phyloP scores from a whole-genome alignment of 2,329 filamentous ascomycete species.

The Aspergillus sp. region DNA sequence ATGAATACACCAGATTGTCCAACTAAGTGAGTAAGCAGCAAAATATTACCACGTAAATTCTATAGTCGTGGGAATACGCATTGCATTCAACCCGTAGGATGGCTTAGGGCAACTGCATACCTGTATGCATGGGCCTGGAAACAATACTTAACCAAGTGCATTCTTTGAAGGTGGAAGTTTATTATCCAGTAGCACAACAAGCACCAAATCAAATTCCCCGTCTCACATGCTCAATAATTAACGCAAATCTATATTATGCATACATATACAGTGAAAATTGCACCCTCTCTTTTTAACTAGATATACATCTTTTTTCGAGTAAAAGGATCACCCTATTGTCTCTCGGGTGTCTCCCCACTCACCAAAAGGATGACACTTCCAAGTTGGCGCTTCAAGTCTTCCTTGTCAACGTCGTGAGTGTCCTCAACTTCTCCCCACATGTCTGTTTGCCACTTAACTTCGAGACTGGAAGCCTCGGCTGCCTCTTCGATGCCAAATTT shows the following conservation, averaged over 20 bases:
- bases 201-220: not conserved
- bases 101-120: not conserved
- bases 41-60: not conserved
- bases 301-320: not conserved
- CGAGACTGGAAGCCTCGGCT: conserved; percentile 71
- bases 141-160: not conserved
- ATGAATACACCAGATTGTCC: not conserved
- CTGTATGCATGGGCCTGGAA: not conserved
- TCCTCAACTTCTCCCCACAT: conserved; percentile 98
- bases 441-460: conserved; percentile 85
- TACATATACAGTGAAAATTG: not conserved
- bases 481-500: conserved; percentile 82
- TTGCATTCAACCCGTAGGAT: not conserved
- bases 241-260: not conserved
- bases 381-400: conserved; percentile 83
- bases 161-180: not conserved
- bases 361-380: conserved; percentile 84
- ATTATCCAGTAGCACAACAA: not conserved
- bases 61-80: not conserved
- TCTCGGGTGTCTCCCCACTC: conserved; percentile 51
- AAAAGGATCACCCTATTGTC: not conserved
- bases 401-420: conserved; percentile 93
- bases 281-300: not conserved
- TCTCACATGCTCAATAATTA: not conserved
- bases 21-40: not conserved